Percentiles rank a stretch among this genome's conserved stretches.
Evolutionary conservation across 805 yeast genomes (phyloP).

Genomic region (Candida gorgasii): DNA sequence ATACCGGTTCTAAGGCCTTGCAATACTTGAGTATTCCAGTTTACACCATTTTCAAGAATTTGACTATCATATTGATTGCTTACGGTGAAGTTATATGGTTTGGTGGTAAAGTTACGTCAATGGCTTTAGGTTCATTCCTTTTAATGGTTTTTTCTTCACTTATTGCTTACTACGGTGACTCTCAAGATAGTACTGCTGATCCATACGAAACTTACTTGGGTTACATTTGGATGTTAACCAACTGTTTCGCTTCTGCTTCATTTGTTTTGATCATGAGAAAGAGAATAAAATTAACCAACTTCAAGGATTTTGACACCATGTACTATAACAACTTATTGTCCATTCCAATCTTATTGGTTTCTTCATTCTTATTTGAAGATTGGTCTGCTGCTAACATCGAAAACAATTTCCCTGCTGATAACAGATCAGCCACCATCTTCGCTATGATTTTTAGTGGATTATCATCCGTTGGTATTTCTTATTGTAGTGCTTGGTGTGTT

Average conservation of each 20-base stretch:
- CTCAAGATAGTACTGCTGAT: conserved; percentile 39
- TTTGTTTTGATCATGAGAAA: conserved; percentile 95
- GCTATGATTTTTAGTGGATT: conserved; percentile 93
- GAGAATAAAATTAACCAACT: conserved; percentile 95
- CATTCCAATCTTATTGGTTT: conserved; percentile 78
- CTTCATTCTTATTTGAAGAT: conserved; percentile 83
- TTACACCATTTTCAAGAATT: conserved; percentile 95
- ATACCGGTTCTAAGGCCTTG: conserved; percentile 93
- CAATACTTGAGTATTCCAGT: conserved; percentile 92
- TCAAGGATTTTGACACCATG: conserved; percentile 97
- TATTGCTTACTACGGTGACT: conserved; percentile 91
- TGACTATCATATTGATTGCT: conserved; percentile 94
- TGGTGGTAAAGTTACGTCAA: conserved; percentile 85
- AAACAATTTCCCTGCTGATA: conserved; percentile 73
- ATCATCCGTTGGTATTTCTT: conserved; percentile 94
- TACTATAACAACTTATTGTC: conserved; percentile 94
- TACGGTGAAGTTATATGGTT: conserved; percentile 98
- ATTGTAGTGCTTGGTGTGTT: conserved; percentile 99
- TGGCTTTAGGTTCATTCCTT: conserved; percentile 86
- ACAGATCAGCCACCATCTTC: conserved; percentile 65
- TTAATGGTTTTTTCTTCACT: conserved; percentile 96
- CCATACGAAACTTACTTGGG: conserved; percentile 61
- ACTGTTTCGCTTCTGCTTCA: conserved; percentile 92
- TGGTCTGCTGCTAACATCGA: conserved; percentile 84
- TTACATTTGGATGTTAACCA: conserved; percentile 94